These are phyloP conservation scores for Knoxdaviesia proteae DNA, from an alignment of 2,329 filamentous ascomycete species.

Conservation along the genomic window DNA sequence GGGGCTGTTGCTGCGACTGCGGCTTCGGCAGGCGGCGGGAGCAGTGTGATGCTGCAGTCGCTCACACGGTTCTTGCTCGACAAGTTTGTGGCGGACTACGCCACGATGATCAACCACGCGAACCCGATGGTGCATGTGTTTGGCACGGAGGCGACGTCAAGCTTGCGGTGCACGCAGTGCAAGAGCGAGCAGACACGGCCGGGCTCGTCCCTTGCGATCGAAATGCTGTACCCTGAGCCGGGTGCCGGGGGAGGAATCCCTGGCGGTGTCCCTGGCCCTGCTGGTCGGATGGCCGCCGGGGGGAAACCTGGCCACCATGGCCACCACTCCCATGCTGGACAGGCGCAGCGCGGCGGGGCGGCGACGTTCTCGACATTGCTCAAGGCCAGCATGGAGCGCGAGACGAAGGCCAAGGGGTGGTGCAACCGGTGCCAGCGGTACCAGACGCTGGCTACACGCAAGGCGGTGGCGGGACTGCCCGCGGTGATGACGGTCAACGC, in stretches of 20 bases:
- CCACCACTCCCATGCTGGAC: too few species aligned
- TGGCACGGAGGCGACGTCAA: constrained; percentile 44
- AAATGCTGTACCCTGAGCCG: constrained; percentile 52
- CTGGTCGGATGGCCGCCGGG: too few species aligned
- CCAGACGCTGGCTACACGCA: constrained; percentile 67
- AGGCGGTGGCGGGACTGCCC: constrained; percentile 64
- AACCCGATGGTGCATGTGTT: constrained; percentile 17
- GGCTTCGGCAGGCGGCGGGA: constrained; percentile 20
- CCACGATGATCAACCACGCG: too few species aligned
- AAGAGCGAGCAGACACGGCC: constrained; percentile 66
- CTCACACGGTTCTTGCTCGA: constrained; percentile 72
- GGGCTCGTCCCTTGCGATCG: constrained; percentile 63
- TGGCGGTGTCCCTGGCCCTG: too few species aligned
- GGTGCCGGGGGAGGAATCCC: too few species aligned
- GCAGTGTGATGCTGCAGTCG: constrained; percentile 65
- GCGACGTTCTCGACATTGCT: constrained; percentile 72
- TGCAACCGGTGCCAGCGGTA: constrained; percentile 82
- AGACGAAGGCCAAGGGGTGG: constrained; percentile 80
- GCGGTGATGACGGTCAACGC: constrained; percentile 80
- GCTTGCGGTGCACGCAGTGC: constrained; percentile 62
- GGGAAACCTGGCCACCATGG: too few species aligned
- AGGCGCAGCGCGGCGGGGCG: background rate
- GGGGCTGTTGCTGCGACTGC: too few species aligned
- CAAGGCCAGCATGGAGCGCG: constrained; percentile 79
- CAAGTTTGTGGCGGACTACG: constrained; percentile 55